These are phyloP conservation scores for Melampsora abietis-canadensis DNA, from an alignment of 1,284 basidiomycete species.

Conservation along the genomic window DNA sequence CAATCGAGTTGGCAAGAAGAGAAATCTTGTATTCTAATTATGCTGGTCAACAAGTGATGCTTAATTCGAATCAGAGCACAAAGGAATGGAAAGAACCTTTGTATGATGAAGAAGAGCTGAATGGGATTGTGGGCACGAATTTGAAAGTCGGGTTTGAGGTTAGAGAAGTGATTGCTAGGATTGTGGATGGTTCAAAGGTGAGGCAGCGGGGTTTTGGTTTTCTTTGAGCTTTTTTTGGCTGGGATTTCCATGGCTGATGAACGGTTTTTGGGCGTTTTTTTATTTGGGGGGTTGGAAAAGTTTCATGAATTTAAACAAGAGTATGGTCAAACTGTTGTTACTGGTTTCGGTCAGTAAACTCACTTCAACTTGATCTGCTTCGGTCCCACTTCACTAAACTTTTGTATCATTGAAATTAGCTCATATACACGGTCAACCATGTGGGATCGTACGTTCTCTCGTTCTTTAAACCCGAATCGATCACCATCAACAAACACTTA, in stretches of 20 bases:
- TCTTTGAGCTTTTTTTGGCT: too few species aligned
- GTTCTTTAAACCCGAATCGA: too few species aligned
- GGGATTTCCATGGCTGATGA: too few species aligned
- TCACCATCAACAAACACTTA: not conserved
- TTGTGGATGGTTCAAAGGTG: conserved; percentile 75
- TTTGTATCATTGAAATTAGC: conserved; percentile 54
- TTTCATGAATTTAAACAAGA: conserved; percentile 95
- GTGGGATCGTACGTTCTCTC: conserved; percentile 47
- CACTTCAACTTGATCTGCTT: not conserved
- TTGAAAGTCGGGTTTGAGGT: conserved; percentile 84
- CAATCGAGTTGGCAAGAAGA: conserved; percentile 75
- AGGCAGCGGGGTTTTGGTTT: too few species aligned
- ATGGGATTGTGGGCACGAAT: conserved; percentile 87
- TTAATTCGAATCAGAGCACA: not conserved
- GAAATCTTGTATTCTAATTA: conserved; percentile 60
- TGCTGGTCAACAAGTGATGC: not conserved
- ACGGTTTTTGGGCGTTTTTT: too few species aligned
- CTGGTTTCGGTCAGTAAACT: conserved; percentile 60
- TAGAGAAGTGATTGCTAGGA: conserved; percentile 83
- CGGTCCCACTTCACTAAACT: not conserved
- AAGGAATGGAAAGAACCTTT: conserved; percentile 67
- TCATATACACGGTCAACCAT: conserved; percentile 72
- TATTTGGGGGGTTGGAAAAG: conserved; percentile 48
- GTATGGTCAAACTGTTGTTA: conserved; percentile 83
- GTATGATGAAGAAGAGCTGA: conserved; percentile 74